Evolutionary conservation across 371 early-diverging fungal species (phyloP), one percentile per base, ranked within the genome.

Genomic region (Actinomortierella ambigua): DNA sequence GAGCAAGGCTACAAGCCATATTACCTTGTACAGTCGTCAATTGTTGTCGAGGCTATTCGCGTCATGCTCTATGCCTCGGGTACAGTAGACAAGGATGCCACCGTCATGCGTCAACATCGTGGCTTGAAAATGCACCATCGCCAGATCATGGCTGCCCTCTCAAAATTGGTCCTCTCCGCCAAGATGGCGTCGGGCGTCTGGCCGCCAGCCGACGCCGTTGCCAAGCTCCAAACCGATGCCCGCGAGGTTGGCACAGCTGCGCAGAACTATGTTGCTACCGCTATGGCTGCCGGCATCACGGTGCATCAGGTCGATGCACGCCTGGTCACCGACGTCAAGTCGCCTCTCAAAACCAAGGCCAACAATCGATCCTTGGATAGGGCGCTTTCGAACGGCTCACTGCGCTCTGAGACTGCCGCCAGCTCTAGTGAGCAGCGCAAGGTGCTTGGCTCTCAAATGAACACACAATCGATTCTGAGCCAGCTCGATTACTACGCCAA

Each of bases 61-160:
- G 84, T 86, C 56, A 90, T 97, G 91, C 81, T 97, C 44, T 82
- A 88, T 29, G 82, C 94, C 23, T 88, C 93, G 17, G 90, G 90
- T 7, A 89, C 92, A 3, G 81, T 90, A 20, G 87, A 87, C 18
- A 85, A 85, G 59, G 90, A 92, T 26, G 81, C 89, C 0, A 68
- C 85, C 4, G 68, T 84, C 43, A 82, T 93, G 61, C 83, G 86
- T 26, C 77, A 82, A 17, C 85, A 91, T 67, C 75, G 81, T n/a
- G 69, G 82, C 18, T 80, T 97, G 26, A 83, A 89, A 64, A 77
- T 83, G 27, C 87, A 93, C 58, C 92, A 97, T 70, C 84, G 89
- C 0, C 85, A 88, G 39, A 85, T 97, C 61, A 90, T 92, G 84
- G 88, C 88, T 14, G 77, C 92, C 1, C 81, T 95, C 50, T 90